Conservation (phyloP, 805 yeast species). For the Metschnikowia dekortorum region DNA sequence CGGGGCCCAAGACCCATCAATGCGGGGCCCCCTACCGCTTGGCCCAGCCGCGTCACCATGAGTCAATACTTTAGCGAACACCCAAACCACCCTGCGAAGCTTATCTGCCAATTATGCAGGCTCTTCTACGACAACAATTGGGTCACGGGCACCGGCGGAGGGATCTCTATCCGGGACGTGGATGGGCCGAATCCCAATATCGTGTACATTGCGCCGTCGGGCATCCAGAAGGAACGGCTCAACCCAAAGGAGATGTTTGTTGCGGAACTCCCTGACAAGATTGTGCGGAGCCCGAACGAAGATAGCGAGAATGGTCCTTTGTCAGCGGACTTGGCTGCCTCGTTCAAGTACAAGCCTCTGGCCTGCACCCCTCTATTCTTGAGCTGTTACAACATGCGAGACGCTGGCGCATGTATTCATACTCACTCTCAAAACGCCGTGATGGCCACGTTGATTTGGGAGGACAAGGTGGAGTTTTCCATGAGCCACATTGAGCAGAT, state of each 20-base stretch:
- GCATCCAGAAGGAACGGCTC: constrained; percentile 90
- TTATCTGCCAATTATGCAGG: constrained; percentile 77
- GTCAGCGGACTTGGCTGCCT: constrained; percentile 32
- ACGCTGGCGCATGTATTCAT: constrained; percentile 90
- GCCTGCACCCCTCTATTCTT: constrained; percentile 90
- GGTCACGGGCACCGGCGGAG: constrained; percentile 97
- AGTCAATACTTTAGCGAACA: constrained; percentile 22
- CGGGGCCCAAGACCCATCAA: not conserved
- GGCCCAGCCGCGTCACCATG: not conserved
- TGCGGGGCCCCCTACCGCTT: not conserved
- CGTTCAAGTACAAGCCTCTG: constrained; percentile 67
- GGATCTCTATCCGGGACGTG: constrained; percentile 66
- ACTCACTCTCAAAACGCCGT: constrained; percentile 92
- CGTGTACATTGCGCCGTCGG: constrained; percentile 88
- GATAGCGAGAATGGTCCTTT: constrained; percentile 14
- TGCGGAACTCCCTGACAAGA: constrained; percentile 51
- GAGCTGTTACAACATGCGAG: constrained; percentile 61
- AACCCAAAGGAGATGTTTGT: constrained; percentile 79
- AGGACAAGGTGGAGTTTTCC: constrained; percentile 58
- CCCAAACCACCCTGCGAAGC: constrained; percentile 72
- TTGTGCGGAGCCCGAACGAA: constrained; percentile 54
- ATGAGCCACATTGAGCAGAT: constrained; percentile 86
- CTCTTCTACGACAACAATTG: constrained; percentile 76
- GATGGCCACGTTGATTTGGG: constrained; percentile 65
- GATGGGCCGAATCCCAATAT: constrained; percentile 41